phyloP scores from a whole-genome alignment of 1,139 yeast species.

The Suhomyces choctaworum region DNA sequence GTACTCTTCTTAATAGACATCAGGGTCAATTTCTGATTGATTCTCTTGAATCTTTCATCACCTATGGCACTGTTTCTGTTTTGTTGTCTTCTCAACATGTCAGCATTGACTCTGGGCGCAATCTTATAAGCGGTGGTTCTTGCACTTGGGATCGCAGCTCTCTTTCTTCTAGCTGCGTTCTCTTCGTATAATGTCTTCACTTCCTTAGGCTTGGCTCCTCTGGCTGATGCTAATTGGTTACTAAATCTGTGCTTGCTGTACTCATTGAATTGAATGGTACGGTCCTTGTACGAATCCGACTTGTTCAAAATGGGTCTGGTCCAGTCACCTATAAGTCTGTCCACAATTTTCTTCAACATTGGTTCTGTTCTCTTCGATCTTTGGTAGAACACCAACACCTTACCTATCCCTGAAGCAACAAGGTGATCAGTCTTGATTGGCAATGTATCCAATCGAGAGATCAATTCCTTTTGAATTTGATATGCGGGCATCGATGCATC shows the following conservation, averaged over 20 bases:
- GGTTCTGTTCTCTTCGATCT: slow-evolving; percentile 89
- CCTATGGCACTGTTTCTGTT: slow-evolving; percentile 51
- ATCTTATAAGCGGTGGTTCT: slow-evolving; percentile 86
- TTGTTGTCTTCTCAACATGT: slow-evolving; percentile 40
- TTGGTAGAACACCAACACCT: slow-evolving; percentile 91
- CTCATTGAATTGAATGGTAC: slow-evolving; percentile 66
- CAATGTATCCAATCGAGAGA: slow-evolving; percentile 67
- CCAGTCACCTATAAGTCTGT: slow-evolving; percentile 93
- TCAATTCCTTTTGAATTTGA: slow-evolving; percentile 88
- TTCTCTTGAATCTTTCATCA: slow-evolving; percentile 78
- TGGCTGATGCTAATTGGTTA: slow-evolving; percentile 46
- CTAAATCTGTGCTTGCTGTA: slow-evolving; percentile 63
- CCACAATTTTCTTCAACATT: slow-evolving; percentile 81
- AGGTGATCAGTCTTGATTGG: slow-evolving; percentile 96
- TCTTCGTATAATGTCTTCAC: slow-evolving; percentile 74
- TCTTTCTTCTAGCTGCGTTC: slow-evolving; percentile 86
- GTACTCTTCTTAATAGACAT: slow-evolving; percentile 48
- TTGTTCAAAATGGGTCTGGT: slow-evolving; percentile 97
- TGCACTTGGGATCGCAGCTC: slow-evolving; percentile 93
- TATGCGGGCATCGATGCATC: slow-evolving; percentile 97
- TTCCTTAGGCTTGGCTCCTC: slow-evolving; percentile 34
- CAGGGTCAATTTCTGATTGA: slow-evolving; percentile 54
- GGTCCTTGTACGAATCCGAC: slow-evolving; percentile 91
- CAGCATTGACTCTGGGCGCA: slow-evolving; percentile 76
- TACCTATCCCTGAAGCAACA: slow-evolving; percentile 92